Evolutionary conservation across 2,329 filamentous ascomycete species (phyloP), one percentile per base, ranked within the genome.

Genomic region (Phoma sp.): DNA sequence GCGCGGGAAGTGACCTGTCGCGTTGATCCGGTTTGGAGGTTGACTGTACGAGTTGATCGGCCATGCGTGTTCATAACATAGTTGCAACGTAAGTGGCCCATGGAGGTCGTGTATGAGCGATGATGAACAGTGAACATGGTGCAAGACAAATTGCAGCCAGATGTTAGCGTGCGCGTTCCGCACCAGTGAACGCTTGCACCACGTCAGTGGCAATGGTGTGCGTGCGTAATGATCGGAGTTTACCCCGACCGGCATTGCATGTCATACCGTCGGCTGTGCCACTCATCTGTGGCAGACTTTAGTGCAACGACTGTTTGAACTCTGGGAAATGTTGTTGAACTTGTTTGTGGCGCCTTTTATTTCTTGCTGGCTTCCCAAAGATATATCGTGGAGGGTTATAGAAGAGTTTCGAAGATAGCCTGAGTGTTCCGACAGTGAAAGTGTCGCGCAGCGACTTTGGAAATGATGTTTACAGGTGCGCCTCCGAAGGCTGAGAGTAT

Each of bases 161-260:
- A 37, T 42, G 32, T 40, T 40, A 56, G 58, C 25, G 51, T 48
- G 43, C 43, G 43, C 37, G 46, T 15, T 21, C 53, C 42, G 30
- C 37, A 33, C 42, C 49, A 48, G 23, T 25, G 32, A 50, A 53
- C 36, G 26, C 56, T 56, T 32, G 42, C 47, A 56, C 50, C 42
- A 48, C 26, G 40, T 49, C 50, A 52, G 47, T 47, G 34, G 48
- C 47, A 51, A 46, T 15, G 34, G 42, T 37, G 37, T 39, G 43
- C 15, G 38, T 59, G 53, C 38, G 42, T 57, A 32, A 48, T 26
- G 48, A 39, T 43, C 62, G 66, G 64, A 68, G 59, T 59, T 62
- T 26, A 42, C 42, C 28, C 65, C 66, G 62, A 59, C 37, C 56
- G 56, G 48, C 34, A 49, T 15, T 23, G 11, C 15, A 10, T 53